Evolutionary conservation across 2,329 filamentous ascomycete genomes (phyloP).

Genomic region (Daldinia sp.): DNA sequence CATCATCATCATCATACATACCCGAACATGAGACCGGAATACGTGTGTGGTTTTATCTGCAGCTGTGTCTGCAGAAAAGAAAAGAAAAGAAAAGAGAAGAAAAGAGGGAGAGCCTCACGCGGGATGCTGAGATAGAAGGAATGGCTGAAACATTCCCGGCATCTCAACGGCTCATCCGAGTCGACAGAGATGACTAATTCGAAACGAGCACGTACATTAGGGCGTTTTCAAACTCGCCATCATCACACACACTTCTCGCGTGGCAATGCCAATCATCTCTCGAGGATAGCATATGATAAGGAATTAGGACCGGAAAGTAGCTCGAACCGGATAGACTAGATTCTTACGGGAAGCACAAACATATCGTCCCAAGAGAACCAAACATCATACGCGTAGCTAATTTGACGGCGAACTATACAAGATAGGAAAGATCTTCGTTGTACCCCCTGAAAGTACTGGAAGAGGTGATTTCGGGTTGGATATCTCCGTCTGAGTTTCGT

Average conservation of each 20-base stretch:
- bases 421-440: slow-evolving; percentile 34
- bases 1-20: slow-evolving; percentile 29
- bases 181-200: slow-evolving; percentile 38
- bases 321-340: slow-evolving; percentile 32
- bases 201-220: slow-evolving; percentile 38
- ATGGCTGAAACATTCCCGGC: slow-evolving; percentile 37
- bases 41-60: slow-evolving; percentile 15
- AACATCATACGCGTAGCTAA: slow-evolving; percentile 27
- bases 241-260: slow-evolving; percentile 29
- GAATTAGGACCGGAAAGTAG: slow-evolving; percentile 27
- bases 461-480: slow-evolving; percentile 17
- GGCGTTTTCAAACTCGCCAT: slow-evolving; percentile 30
- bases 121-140: slow-evolving; percentile 32
- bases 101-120: slow-evolving; percentile 33
- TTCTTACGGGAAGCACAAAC: slow-evolving; percentile 28
- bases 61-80: too few species aligned
- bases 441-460: slow-evolving; percentile 22
- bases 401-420: slow-evolving; percentile 30
- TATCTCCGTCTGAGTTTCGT: slow-evolving; percentile 5
- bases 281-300: slow-evolving; percentile 21
- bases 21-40: slow-evolving; percentile 24
- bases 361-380: slow-evolving; percentile 26
- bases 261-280: slow-evolving; percentile 31
- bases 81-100: too few species aligned
- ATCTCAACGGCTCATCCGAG: slow-evolving; percentile 36